Conservation (phyloP, 139 green algal species). For the Zygnema cylindricum region DNA sequence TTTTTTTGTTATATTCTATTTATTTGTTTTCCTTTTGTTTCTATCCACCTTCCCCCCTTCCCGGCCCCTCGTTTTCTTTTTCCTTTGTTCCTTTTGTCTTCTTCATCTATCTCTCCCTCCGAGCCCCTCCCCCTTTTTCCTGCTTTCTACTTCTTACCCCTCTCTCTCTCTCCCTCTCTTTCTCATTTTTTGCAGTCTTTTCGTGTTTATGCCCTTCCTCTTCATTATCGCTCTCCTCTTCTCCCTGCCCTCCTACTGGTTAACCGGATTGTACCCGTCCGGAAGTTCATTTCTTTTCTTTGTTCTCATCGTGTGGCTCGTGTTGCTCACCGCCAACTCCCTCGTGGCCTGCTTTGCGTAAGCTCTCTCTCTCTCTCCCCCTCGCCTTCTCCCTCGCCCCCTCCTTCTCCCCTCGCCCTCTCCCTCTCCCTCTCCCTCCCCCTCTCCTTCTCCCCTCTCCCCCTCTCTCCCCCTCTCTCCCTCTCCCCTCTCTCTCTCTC, state of each 20-base stretch:
- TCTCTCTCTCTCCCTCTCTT: not conserved
- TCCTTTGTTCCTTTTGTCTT: not conserved
- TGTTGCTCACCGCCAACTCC: constrained; percentile 30
- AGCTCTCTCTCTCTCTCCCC: not conserved
- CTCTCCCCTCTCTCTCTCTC: too few relatives aligned
- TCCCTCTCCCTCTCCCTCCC: constrained; percentile 1
- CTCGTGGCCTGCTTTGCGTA: constrained; percentile 35
- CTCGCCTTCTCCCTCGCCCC: not conserved
- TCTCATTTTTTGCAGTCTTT: not conserved
- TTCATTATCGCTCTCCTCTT: constrained; percentile 41
- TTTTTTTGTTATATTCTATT: not conserved
- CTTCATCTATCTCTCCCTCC: not conserved
- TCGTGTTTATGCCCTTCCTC: constrained; percentile 48
- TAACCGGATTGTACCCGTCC: constrained; percentile 21
- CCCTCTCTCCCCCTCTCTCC: too few relatives aligned
- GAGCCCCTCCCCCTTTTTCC: too few relatives aligned
- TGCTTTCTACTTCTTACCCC: not conserved
- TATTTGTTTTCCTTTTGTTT: not conserved
- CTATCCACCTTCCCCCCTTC: not conserved
- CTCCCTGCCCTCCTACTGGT: constrained; percentile 21
- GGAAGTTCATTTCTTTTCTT: constrained; percentile 35
- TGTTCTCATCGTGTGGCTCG: constrained; percentile 20
- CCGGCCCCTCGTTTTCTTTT: not conserved
- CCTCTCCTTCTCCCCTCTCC: not conserved
- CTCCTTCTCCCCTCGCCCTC: not conserved